Percentiles rank a stretch among this genome's conserved stretches.
phyloP scores from a whole-genome alignment of 208 protist species.

The Trypanosoma caninum region DNA sequence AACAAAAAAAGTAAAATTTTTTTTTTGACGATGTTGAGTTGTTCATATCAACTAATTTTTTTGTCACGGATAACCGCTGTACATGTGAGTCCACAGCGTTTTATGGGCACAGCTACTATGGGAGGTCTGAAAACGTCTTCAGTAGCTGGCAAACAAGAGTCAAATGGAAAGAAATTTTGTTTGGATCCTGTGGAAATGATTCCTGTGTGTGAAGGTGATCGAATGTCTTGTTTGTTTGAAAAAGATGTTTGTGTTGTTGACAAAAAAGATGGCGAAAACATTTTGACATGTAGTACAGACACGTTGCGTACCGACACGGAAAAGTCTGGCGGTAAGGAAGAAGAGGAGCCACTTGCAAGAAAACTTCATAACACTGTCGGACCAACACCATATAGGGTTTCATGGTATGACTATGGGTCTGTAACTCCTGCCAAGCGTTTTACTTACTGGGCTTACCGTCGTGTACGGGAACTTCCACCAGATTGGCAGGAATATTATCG shows the following conservation, averaged over 20 bases:
- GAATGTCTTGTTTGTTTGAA: not conserved
- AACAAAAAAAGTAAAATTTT: not conserved
- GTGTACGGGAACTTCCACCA: slow-evolving; percentile 68
- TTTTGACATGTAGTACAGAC: not conserved
- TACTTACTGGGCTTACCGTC: slow-evolving; percentile 79
- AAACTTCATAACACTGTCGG: slow-evolving; percentile 50
- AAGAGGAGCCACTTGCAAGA: slow-evolving; percentile 52
- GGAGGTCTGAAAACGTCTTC: not conserved
- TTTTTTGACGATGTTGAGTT: not conserved
- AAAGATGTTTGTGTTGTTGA: not conserved
- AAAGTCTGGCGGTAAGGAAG: not conserved
- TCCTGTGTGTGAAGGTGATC: slow-evolving; percentile 11
- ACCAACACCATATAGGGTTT: slow-evolving; percentile 66
- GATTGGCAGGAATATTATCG: slow-evolving; percentile 88
- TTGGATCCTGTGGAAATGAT: slow-evolving; percentile 30
- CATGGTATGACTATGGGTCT: slow-evolving; percentile 62
- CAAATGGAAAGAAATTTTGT: slow-evolving; percentile 13
- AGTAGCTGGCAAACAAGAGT: not conserved
- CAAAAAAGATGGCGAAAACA: not conserved
- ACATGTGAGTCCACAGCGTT: not conserved
- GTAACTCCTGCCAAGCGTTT: slow-evolving; percentile 80
- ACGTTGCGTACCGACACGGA: not conserved
- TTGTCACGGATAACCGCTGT: not conserved
- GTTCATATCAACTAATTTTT: not conserved
- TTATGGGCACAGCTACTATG: not conserved